phyloP scores from a whole-genome alignment of 345 rosid species.

The Anastatica hierochuntica region DNA sequence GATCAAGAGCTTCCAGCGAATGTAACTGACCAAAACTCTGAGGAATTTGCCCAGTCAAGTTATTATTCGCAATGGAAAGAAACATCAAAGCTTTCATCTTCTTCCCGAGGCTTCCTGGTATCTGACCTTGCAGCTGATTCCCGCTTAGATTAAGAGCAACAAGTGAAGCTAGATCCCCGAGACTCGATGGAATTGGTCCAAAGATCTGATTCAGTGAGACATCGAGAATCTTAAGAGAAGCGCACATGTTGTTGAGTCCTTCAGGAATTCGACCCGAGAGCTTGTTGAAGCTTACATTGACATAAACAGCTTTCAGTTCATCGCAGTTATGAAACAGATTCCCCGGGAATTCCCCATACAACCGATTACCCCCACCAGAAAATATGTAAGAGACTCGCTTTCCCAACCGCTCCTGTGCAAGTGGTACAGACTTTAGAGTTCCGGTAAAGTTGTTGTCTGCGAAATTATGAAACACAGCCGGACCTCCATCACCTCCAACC shows the following conservation, averaged over 20 bases:
- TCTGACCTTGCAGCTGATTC: slow-evolving; percentile 41
- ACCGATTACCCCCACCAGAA: slow-evolving; percentile 41
- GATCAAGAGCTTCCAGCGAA: slow-evolving; percentile 29
- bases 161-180: slow-evolving; percentile 34
- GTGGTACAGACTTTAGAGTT: slow-evolving; percentile 37
- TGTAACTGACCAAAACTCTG: slow-evolving; percentile 28
- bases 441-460: slow-evolving; percentile 71
- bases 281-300: slow-evolving; percentile 41
- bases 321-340: slow-evolving; percentile 38
- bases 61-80: slow-evolving; percentile 42
- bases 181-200: slow-evolving; percentile 34
- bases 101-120: slow-evolving; percentile 32
- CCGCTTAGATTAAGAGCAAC: slow-evolving; percentile 42
- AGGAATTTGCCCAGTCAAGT: slow-evolving; percentile 39
- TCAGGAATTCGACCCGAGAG: slow-evolving; percentile 46
- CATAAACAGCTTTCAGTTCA: slow-evolving; percentile 29
- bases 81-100: slow-evolving; percentile 33
- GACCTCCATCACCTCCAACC: slow-evolving; percentile 33
- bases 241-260: slow-evolving; percentile 33
- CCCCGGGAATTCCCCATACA: slow-evolving; percentile 36
- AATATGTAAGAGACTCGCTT: slow-evolving; percentile 44
- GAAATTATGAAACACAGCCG: slow-evolving; percentile 52
- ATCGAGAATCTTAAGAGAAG: slow-evolving; percentile 46
- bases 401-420: slow-evolving; percentile 48
- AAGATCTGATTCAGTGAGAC: slow-evolving; percentile 41